Percentiles rank a stretch among this genome's conserved stretches.
Conservation (phyloP, 2,329 filamentous ascomycete species). For the Mycosphaerelloides madeirae region DNA sequence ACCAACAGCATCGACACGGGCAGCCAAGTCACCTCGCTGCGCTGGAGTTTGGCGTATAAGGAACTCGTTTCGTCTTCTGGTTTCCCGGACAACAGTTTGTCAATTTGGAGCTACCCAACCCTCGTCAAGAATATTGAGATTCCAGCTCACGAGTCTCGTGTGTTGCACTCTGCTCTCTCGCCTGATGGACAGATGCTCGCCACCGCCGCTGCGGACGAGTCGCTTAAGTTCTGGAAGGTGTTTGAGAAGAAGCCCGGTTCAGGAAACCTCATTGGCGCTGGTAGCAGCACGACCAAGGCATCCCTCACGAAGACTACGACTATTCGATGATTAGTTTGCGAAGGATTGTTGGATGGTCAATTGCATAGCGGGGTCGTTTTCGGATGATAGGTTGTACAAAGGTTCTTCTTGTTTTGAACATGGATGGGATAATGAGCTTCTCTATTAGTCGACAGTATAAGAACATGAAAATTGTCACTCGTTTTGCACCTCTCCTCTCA, state of each 20-base stretch:
- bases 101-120: conserved; percentile 98
- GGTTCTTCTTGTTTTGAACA: no score
- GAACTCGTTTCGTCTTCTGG: conserved; percentile 97
- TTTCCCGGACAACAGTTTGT: conserved; percentile 98
- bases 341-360: background rate
- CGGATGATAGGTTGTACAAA: no score
- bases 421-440: no score
- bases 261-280: conserved; percentile 59
- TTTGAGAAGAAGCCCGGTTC: conserved; percentile 95
- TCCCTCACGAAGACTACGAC: conserved; percentile 94
- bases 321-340: conserved; percentile 24
- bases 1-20: conserved; percentile 99
- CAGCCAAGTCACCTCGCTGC: conserved; percentile 91
- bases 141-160: conserved; percentile 91
- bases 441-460: no score
- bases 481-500: no score
- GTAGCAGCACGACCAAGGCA: conserved; percentile 67
- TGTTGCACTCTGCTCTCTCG: conserved; percentile 93
- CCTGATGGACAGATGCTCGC: conserved; percentile 97
- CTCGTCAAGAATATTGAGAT: conserved; percentile 97
- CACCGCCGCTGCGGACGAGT: conserved; percentile 92
- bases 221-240: conserved; percentile 99
- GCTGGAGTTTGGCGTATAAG: conserved; percentile 95
- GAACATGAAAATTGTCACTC: no score
- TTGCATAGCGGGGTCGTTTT: no score